Base-by-base conservation (phyloP, 768 basidiomycete species). In the Leccinum sublutescens region DNA sequence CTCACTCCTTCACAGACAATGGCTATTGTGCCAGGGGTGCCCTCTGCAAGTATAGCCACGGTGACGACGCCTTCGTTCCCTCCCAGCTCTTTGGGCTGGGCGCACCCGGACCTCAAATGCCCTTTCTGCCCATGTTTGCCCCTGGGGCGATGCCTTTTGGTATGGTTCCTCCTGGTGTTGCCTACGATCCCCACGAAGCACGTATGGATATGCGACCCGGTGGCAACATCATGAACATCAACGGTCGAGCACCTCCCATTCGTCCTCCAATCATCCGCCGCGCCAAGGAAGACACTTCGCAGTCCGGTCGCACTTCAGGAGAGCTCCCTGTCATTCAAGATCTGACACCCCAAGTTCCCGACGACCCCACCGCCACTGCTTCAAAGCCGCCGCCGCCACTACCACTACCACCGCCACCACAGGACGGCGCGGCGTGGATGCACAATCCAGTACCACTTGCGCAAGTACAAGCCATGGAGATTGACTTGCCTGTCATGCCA, bases 41-140 rank as follows among this genome's bases (percentile, higher is more conserved):
- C 19, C 82, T 82, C 60, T 98, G 95, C 80, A 94, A 93, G 70
- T 98, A 85, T 74, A 93, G 91, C 60, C 95, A 98, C 66, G 93
- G 91, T 38, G 91, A 93, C 2, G 92, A 95, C 69, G 90, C 92
- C 31, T 85, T 91, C 52, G 78, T 91, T 9, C 91, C 89, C 0
- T 83, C 81, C 0, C 86, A 85, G 62, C 70, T 92, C 31, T 89
- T 86, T 65, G 79, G 83, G 29, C 79, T 85, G 78, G 78, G 77
- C 34, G 65, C 79, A 48, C 70, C 72, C 38, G 81, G 75, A 0
- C 56, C 61, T 40, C 71, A 68, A 19, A 71, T 89, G 66, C 86
- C 88, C 3, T 89, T 89, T 68, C 77, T 88, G 73, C 83, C 87
- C 55, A 86, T 93, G 81, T 88, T 90, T 69, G 73, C 83, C 5